Evolutionary conservation across 345 rosid species (phyloP), one percentile per base, ranked within the genome.

Genomic region (Aurinia saxatilis): DNA sequence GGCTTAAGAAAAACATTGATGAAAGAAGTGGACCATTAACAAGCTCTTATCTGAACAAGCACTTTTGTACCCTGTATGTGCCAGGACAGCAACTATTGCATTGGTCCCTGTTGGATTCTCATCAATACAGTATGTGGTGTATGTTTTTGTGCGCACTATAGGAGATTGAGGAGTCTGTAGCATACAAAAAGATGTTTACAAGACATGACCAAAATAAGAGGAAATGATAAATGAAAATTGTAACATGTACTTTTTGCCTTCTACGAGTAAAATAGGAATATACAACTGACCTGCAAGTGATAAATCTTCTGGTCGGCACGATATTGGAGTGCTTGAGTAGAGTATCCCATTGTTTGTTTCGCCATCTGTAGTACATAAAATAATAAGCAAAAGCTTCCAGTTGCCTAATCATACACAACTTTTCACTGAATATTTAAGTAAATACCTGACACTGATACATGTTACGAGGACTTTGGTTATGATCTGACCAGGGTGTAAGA

Each of bases 401-500:
- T 10, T 40, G 47, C 39, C 37, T 49, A 64, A 39, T 21, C 16
- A 23, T 41, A 44, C 27, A 33, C 19, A 25, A 59, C 40, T 13
- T n/a, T 63, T 10, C 38, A 52, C 57, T 27, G 9, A 61, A 58
- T 40, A 40, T 30, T 39, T 8, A 37, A 44, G 52, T 23, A 52
- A 31, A 41, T 58, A 93, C 97, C 96, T 87, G 96, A 67, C 97
- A 90, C 83, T 90, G 97, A 70, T 93, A 93, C 99, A 93, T 93
- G 69, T 93, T 93, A 30, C 96, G 81, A 9, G 98, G 99, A 64
- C 99, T 93, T 73, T 93, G 99, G 78, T 93, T 93, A 77, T 93
- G 99, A 75, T 93, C 91, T 5, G 99, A 93, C 87, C 92, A 93
- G 51, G 99, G 99, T 56, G 99, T 93, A 57, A 93, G 97, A 80